Evolutionary conservation across 2,329 filamentous ascomycete genomes (phyloP), one percentile per base, ranked within the genome.

Genomic region (Lasiodiplodia hormozganensis): DNA sequence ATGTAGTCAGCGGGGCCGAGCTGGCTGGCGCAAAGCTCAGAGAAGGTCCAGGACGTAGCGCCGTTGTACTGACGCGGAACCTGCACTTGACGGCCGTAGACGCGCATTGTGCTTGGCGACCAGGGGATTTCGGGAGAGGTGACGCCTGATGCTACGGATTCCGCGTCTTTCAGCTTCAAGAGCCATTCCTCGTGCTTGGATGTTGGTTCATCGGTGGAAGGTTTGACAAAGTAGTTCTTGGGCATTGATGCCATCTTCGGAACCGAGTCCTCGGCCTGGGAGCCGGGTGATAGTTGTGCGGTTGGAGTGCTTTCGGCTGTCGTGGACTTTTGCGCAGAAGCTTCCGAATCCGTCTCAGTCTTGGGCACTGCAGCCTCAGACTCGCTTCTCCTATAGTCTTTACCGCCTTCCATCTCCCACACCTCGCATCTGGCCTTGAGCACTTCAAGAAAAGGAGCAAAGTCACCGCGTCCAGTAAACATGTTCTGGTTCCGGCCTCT

Each of bases 1-100:
- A 94, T 91, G 79, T 94, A 96, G 80, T 96, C 92, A 34, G 92
- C 92, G 1, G 92, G 92, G 0, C 92, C 92, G 54, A 94, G 88
- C 1, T 84, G 83, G 6, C 79, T 81, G 69, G 85, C 85, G 69
- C 92, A 93, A 1, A 95, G 85, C 43, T 90, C 85, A 16, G 83
- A 74, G 73, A 95, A 96, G 11, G 87, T 85, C 87, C 91, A 93
- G 67, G 85, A 84, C 0, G 88, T 86, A 1, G 86, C 80, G 21
- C 89, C 88, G 31, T 85, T 79, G 70, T 85, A 79, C 47, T 90
- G 85, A 3, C 83, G 82, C 1, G 89, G 88, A 2, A 93, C 85
- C 1, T 77, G 74, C 2, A 94, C 82, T 1, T 81, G 82, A 43
- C 92, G 87, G 2, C 90, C 90, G 72, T 94, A 94, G 18, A 89